A percentile compares a stretch with the other conserved stretches of the same genome.
These are phyloP conservation scores for Saccharomyces hybrid DNA, from an alignment of 1,139 yeast species.

Conservation along the genomic window DNA sequence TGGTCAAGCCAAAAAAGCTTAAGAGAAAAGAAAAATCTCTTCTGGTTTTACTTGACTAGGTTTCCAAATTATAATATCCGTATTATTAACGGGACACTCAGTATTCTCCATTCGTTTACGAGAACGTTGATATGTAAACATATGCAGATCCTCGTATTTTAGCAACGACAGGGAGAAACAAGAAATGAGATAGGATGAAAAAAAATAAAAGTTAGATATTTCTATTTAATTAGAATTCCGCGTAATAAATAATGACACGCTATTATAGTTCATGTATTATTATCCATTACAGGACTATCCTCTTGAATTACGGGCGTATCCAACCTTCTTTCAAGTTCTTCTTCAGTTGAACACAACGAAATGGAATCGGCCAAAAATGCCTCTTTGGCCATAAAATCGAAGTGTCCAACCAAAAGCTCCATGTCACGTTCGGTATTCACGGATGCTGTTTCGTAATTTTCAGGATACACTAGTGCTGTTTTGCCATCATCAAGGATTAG, in stretches of 20 bases:
- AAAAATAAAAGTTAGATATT: neutral
- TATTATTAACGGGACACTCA: neutral
- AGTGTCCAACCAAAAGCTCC: conserved; percentile 19
- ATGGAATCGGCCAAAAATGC: conserved; percentile 28
- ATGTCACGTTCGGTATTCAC: conserved; percentile 27
- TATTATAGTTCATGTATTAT: neutral
- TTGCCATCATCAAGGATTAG: conserved; percentile 36
- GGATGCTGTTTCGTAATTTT: conserved; percentile 24
- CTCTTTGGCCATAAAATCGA: conserved; percentile 19
- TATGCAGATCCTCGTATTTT: neutral
- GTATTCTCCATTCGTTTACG: neutral
- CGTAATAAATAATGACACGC: neutral
- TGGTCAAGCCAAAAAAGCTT: neutral
- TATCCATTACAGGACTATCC: neutral
- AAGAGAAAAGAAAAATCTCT: neutral
- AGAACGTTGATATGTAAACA: neutral
- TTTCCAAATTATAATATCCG: neutral
- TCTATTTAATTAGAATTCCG: neutral
- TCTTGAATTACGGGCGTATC: conserved; percentile 4
- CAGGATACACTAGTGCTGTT: conserved; percentile 41
- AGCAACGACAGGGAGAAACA: neutral
- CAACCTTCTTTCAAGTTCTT: conserved; percentile 7
- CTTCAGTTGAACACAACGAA: conserved; percentile 23
- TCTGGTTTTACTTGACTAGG: neutral
- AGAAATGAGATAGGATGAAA: neutral